Conservation (phyloP, 2,329 filamentous ascomycete species). For the Phyllosticta citriasiana region DNA sequence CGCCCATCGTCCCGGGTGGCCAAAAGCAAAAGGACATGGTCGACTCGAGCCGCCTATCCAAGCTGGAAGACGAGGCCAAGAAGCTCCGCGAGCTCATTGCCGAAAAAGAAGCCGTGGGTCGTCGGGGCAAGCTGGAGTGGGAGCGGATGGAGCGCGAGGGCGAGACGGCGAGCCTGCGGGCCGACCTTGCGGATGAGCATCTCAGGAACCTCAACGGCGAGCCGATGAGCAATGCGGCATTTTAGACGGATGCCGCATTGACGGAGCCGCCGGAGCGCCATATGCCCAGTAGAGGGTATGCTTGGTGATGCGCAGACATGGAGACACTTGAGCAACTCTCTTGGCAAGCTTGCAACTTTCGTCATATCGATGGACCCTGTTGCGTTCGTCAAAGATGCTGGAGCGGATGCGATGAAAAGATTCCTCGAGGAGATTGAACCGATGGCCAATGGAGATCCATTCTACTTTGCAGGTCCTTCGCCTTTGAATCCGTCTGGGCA, state of each 20-base stretch:
- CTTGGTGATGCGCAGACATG: too few relatives aligned
- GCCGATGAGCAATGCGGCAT: neutral
- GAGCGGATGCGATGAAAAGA: too few relatives aligned
- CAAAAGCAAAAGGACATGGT: conserved; percentile 29
- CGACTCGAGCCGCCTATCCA: conserved; percentile 33
- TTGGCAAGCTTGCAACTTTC: too few relatives aligned
- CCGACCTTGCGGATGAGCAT: conserved; percentile 38
- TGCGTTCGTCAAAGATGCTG: too few relatives aligned
- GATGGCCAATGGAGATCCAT: too few relatives aligned
- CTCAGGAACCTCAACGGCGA: conserved; percentile 33
- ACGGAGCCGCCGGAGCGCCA: neutral
- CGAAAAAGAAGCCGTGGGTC: conserved; percentile 35
- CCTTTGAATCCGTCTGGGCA: too few relatives aligned
- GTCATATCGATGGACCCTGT: too few relatives aligned
- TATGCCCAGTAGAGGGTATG: too few relatives aligned
- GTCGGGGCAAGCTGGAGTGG: conserved; percentile 37
- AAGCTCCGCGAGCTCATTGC: conserved; percentile 36
- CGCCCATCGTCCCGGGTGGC: conserved; percentile 36
- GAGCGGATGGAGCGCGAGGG: conserved; percentile 34
- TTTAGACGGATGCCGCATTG: neutral
- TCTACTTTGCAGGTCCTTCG: too few relatives aligned
- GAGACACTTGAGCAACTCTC: too few relatives aligned
- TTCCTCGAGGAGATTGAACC: too few relatives aligned
- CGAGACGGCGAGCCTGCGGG: conserved; percentile 34
- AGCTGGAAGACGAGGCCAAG: conserved; percentile 38